These are phyloP conservation scores for Lathyrus tuberosus DNA, from an alignment of 306 rosid genomes.

Conservation along the genomic window DNA sequence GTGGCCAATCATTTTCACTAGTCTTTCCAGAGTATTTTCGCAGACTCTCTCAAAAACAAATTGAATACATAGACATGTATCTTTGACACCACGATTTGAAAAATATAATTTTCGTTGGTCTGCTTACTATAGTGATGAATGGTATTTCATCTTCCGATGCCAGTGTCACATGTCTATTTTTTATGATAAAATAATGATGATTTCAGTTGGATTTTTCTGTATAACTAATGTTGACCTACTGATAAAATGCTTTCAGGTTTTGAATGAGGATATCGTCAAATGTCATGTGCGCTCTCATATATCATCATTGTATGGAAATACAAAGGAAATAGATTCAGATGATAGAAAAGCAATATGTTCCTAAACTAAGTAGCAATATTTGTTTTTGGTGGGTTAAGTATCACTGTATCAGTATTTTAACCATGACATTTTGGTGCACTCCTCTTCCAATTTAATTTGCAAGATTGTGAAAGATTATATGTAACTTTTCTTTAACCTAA, in stretches of 20 bases:
- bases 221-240: slow-evolving; percentile 14
- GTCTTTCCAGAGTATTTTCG: too few species aligned
- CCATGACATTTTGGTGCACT: slow-evolving; percentile 14
- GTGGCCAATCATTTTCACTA: too few species aligned
- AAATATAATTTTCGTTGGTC: too few species aligned
- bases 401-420: slow-evolving; percentile 24
- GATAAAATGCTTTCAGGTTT: slow-evolving; percentile 55
- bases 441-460: slow-evolving; percentile 7
- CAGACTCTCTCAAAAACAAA: too few species aligned
- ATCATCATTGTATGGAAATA: slow-evolving; percentile 53
- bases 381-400: too few species aligned
- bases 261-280: slow-evolving; percentile 76
- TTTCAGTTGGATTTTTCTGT: slow-evolving; percentile 6
- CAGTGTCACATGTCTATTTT: slow-evolving; percentile 18
- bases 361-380: slow-evolving; percentile 14
- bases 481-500: too few species aligned
- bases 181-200: slow-evolving; percentile 24
- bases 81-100: too few species aligned
- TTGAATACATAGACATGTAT: too few species aligned
- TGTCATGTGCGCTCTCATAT: slow-evolving; percentile 73
- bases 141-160: slow-evolving; percentile 16
- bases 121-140: slow-evolving; percentile 1
- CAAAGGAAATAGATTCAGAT: slow-evolving; percentile 39
- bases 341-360: slow-evolving; percentile 57
- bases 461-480: slow-evolving; percentile 24